Evolutionary conservation across 345 rosid genomes (phyloP).

Genomic region (Syzygium jambos): DNA sequence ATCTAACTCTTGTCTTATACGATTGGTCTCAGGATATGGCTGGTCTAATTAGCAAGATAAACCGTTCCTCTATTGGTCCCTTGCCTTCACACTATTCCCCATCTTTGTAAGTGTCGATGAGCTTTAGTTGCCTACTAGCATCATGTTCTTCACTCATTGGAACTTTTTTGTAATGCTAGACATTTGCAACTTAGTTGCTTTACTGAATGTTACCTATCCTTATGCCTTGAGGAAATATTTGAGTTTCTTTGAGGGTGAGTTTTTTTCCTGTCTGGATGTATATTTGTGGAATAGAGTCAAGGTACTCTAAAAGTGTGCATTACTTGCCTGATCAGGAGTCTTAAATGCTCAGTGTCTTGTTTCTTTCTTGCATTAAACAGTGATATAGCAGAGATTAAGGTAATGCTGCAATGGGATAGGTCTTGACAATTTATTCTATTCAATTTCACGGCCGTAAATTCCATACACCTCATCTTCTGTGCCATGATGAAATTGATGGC

Average conservation of each 20-base stretch:
- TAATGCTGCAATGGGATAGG: neutral
- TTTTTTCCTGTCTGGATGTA: neutral
- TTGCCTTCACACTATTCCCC: slow-evolving; percentile 93
- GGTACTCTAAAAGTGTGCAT: neutral
- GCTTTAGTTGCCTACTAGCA: neutral
- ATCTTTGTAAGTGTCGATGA: slow-evolving; percentile 56
- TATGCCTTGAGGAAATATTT: neutral
- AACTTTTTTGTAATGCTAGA: neutral
- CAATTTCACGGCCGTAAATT: neutral
- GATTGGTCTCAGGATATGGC: slow-evolving; percentile 84
- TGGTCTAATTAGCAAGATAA: slow-evolving; percentile 97
- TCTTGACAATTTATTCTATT: neutral
- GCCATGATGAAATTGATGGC: neutral
- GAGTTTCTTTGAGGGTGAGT: neutral
- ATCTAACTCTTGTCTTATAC: neutral
- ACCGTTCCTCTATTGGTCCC: slow-evolving; percentile 94
- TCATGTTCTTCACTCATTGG: neutral
- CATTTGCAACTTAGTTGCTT: neutral
- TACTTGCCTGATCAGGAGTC: neutral
- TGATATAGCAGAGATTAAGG: neutral
- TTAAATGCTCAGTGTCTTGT: neutral
- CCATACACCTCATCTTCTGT: neutral
- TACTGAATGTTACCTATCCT: neutral
- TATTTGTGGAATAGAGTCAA: neutral
- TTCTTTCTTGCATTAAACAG: neutral